These are phyloP conservation scores for Xylaria sp. DNA, from an alignment of 2,329 filamentous ascomycete genomes.

Conservation along the genomic window DNA sequence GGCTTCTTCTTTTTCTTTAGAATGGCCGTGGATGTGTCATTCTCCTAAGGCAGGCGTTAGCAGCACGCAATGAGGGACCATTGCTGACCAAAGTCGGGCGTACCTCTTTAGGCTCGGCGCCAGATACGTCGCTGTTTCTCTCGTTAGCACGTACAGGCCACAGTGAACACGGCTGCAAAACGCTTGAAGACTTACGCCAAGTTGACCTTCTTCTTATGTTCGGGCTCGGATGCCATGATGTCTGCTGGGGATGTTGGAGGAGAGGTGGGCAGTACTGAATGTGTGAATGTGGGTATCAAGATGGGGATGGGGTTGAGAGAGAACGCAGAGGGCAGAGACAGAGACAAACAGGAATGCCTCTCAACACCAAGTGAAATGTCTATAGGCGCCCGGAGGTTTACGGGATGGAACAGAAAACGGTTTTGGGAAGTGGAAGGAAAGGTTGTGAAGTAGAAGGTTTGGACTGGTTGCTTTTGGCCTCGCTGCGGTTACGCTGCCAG, in stretches of 20 bases:
- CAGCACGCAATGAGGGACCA: constrained; percentile 37
- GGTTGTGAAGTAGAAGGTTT: constrained; percentile 33
- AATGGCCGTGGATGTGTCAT: constrained; percentile 94
- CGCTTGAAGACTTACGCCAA: constrained; percentile 70
- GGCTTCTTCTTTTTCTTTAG: constrained; percentile 99
- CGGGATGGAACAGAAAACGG: constrained; percentile 19
- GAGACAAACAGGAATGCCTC: constrained; percentile 2
- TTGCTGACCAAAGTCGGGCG: constrained; percentile 55
- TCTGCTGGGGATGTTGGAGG: constrained; percentile 38
- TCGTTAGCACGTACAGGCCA: constrained; percentile 52
- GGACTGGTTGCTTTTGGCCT: constrained; percentile 17
- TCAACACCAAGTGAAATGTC: constrained; percentile 18
- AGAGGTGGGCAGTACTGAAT: constrained; percentile 5
- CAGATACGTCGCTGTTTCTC: constrained; percentile 80
- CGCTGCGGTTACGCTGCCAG: constrained; percentile 36
- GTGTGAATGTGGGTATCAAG: constrained; percentile 10
- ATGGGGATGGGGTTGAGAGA: background rate
- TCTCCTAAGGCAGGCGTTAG: constrained; percentile 66
- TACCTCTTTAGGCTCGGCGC: constrained; percentile 87
- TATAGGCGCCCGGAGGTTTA: constrained; percentile 3
- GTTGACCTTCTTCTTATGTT: constrained; percentile 86
- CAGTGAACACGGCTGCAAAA: constrained; percentile 6
- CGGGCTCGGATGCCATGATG: constrained; percentile 78
- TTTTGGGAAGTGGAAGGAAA: constrained; percentile 22
- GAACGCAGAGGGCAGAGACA: constrained; percentile 5